Percentiles rank a stretch among this genome's conserved stretches.
These are phyloP conservation scores for Lactarius quietus DNA, from an alignment of 768 basidiomycete genomes.

Conservation along the genomic window DNA sequence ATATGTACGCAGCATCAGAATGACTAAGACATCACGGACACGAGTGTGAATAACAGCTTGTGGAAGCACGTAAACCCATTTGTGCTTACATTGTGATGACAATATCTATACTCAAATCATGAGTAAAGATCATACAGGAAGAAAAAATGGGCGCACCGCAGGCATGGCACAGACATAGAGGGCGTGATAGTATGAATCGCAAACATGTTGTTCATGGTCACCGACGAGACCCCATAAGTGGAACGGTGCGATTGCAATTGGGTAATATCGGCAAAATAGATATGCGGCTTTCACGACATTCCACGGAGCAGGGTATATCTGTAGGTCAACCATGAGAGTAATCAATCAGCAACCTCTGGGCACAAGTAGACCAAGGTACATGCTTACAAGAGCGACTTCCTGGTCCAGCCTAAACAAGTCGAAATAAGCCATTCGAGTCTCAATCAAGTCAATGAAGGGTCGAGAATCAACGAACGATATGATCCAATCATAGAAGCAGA, in stretches of 20 bases:
- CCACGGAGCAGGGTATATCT: conserved; percentile 23
- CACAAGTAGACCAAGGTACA: too few species aligned
- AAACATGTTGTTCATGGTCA: conserved; percentile 1
- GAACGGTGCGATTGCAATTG: conserved; percentile 18
- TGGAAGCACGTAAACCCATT: background rate
- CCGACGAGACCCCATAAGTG: conserved; percentile 13
- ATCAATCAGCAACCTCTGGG: background rate
- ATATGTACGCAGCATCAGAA: conserved; percentile 24
- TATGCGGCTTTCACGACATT: conserved; percentile 18
- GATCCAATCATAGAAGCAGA: conserved; percentile 27
- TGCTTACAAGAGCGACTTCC: conserved; percentile 15
- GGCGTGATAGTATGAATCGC: conserved; percentile 2
- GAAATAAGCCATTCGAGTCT: background rate
- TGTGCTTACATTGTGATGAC: conserved; percentile 18
- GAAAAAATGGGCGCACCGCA: conserved; percentile 3
- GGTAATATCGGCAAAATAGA: conserved; percentile 23
- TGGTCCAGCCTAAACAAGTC: conserved; percentile 13
- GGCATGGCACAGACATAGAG: conserved; percentile 15
- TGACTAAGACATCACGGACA: conserved; percentile 8
- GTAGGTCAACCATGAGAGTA: background rate
- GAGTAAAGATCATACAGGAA: background rate
- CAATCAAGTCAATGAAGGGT: background rate
- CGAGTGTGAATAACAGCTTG: background rate
- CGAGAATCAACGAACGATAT: conserved; percentile 19
- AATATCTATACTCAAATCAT: conserved; percentile 4